phyloP scores from a whole-genome alignment of 192 early-diverging fungal genomes.

The Oehlia diaphana region DNA sequence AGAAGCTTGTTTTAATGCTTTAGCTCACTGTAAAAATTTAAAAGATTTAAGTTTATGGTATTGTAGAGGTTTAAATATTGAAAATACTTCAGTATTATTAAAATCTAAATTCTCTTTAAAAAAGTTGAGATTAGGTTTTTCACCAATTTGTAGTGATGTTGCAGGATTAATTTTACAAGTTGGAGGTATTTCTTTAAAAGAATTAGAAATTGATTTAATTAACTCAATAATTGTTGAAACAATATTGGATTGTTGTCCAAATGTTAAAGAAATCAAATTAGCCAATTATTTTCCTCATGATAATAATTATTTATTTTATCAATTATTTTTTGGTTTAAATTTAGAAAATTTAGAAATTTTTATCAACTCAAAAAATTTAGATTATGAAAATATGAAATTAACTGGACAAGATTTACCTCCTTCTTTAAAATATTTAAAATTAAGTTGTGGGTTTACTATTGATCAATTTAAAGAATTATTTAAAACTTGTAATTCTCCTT shows the following conservation, averaged over 20 bases:
- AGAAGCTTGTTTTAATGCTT: background rate
- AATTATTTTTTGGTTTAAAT: no score
- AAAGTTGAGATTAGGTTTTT: background rate
- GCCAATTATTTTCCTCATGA: background rate
- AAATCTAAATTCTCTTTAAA: background rate
- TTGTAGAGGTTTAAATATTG: background rate
- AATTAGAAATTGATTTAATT: background rate
- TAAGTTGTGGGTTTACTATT: background rate
- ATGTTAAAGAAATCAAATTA: background rate
- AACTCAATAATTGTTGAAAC: background rate
- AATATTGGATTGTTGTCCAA: background rate
- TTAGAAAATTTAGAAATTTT: background rate
- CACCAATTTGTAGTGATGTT: background rate
- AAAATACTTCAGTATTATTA: background rate
- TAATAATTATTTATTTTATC: background rate
- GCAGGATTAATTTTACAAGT: background rate
- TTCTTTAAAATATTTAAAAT: constrained; percentile 9
- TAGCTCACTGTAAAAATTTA: background rate
- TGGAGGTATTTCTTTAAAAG: background rate
- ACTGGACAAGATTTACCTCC: background rate
- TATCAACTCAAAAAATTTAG: background rate
- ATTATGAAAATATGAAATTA: background rate
- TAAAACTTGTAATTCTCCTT: background rate
- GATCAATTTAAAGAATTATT: background rate
- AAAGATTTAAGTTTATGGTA: background rate